Conservation (phyloP, 805 yeast genomes). For the Danielia oregonensis region DNA sequence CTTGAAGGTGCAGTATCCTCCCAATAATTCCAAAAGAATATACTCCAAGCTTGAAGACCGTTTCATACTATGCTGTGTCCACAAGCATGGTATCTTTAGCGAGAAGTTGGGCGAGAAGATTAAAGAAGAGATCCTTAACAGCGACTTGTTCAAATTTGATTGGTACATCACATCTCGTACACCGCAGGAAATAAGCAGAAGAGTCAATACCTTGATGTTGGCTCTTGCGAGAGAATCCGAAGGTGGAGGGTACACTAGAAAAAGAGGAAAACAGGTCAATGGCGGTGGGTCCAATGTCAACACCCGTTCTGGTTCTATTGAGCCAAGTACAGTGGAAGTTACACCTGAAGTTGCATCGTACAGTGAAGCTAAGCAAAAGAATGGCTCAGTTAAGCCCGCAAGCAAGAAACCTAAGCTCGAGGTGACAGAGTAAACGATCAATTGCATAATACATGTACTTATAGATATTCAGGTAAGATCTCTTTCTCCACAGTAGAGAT, state of each 20-base stretch:
- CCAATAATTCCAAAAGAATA: constrained; percentile 75
- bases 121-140: constrained; percentile 57
- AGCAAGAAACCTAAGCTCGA: constrained; percentile 2
- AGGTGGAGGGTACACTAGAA: constrained; percentile 56
- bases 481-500: constrained; percentile 60
- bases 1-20: constrained; percentile 67
- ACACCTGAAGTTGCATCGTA: constrained; percentile 8
- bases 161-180: constrained; percentile 73
- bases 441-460: not conserved
- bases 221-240: constrained; percentile 62
- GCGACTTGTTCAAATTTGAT: constrained; percentile 64
- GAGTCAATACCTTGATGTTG: constrained; percentile 62
- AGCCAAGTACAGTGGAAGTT: constrained; percentile 25
- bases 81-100: constrained; percentile 61
- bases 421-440: not conserved
- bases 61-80: constrained; percentile 55
- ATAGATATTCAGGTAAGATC: constrained; percentile 33
- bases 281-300: constrained; percentile 14
- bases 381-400: not conserved
- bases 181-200: constrained; percentile 65
- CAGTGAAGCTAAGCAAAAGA: not conserved
- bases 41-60: constrained; percentile 70
- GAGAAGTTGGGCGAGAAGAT: constrained; percentile 60
- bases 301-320: constrained; percentile 34
- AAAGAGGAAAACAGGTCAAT: constrained; percentile 22